Base-by-base conservation (phyloP, 2,329 filamentous ascomycete species). In the Huntiella decipiens region DNA sequence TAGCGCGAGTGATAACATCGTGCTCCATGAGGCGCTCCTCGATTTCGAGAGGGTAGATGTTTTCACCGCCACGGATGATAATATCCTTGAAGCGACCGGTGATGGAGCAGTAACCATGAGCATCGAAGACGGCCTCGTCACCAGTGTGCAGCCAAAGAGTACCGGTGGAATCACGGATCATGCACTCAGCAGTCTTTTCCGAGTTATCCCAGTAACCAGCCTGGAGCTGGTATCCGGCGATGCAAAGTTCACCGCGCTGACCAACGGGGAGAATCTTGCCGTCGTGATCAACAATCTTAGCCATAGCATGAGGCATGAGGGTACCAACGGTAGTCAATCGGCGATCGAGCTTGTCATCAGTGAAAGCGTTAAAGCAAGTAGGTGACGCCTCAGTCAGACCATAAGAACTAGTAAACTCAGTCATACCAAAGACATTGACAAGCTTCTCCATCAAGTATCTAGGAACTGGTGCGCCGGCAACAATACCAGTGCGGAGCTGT, bases 21-120 rank as follows among this genome's bases (percentile, higher is more conserved):
- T 85, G 80, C 1, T 68, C 66, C 39, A 76, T 63, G n/a, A 85
- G 66, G 2, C 79, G 70, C 57, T 82, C 78, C 59, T 85, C 80
- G 50, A 84, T 82, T 56, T 85, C 79, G 16, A 83, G 67, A 1
- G 80, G 80, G 55, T 83, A 82, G 57, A 69, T 73, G 59, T 84
- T 84, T 59, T 83, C 79, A 41, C 79, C 79, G 46, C 79, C 80
- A 54, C 80, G 66, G 50, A 85, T 85, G 48, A 85, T 83, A 33
- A 85, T 83, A 49, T 86, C 81, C 62, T 85, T 85, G 61, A 83
- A 82, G 15, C 80, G 66, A 1, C 81, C 80, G 0, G 80, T 85
- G 53, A 86, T 84, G 5, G 66, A 68, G 53, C 79, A 83, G 56
- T 82, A 82, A 0, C 79, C 80, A 6, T 74, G 61, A 32, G 74